phyloP scores from a whole-genome alignment of 2,329 filamentous ascomycete species.

The Fusarium foetens region DNA sequence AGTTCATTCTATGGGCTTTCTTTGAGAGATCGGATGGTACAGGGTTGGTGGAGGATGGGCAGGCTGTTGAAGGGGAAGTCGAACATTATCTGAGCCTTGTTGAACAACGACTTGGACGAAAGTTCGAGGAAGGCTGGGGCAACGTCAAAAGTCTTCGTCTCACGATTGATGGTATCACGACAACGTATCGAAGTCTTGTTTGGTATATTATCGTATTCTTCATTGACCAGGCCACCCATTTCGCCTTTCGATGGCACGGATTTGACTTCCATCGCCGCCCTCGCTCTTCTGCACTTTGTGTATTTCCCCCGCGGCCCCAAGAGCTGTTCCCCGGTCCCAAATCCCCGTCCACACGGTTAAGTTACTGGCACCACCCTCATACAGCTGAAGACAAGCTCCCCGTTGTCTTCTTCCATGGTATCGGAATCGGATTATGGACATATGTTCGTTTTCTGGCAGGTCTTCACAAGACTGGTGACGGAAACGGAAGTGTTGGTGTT shows the following conservation, averaged over 20 bases:
- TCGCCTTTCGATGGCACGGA: constrained; percentile 57
- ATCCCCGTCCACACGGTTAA: constrained; percentile 61
- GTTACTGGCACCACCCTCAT: constrained; percentile 75
- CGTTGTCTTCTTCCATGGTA: constrained; percentile 76
- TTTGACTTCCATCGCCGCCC: constrained; percentile 63
- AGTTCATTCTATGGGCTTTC: constrained; percentile 76
- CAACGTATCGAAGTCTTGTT: constrained; percentile 68
- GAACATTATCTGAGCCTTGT: constrained; percentile 60
- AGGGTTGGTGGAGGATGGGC: constrained; percentile 12
- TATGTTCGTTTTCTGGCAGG: constrained; percentile 67
- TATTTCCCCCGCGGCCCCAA: constrained; percentile 69
- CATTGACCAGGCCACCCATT: constrained; percentile 63
- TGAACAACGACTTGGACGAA: constrained; percentile 62
- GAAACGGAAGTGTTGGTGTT: constrained; percentile 63
- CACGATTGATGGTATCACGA: constrained; percentile 71
- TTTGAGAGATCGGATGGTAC: constrained; percentile 58
- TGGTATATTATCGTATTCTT: constrained; percentile 71
- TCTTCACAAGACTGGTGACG: constrained; percentile 53
- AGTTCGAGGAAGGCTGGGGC: constrained; percentile 65
- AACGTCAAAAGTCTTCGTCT: constrained; percentile 67
- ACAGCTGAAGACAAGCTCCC: constrained; percentile 60
- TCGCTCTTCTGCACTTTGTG: constrained; percentile 42
- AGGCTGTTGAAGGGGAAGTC: constrained; percentile 54
- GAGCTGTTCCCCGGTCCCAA: constrained; percentile 55
- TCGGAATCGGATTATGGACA: constrained; percentile 73